Conservation (phyloP, 768 basidiomycete genomes). For the Ephemerocybe angulata region DNA sequence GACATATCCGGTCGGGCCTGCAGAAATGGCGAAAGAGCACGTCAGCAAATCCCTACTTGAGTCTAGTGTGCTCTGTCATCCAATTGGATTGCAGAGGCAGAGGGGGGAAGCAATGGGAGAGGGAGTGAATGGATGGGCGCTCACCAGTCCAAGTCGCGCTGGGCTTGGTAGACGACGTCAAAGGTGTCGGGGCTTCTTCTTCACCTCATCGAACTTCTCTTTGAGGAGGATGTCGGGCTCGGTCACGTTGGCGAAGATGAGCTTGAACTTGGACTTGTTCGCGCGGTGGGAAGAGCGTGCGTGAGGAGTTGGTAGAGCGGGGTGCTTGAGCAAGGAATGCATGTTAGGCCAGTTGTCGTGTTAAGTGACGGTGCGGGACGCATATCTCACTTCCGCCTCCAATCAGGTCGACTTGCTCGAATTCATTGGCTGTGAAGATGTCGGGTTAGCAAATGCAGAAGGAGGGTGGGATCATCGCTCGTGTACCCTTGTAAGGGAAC, state of each 20-base stretch:
- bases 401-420: constrained; percentile 83
- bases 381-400: constrained; percentile 94
- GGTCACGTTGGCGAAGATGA: too few relatives aligned
- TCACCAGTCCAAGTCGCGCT: constrained; percentile 53
- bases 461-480: not conserved
- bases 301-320: constrained; percentile 80
- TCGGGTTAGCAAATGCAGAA: too few relatives aligned
- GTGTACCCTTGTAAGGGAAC: constrained; percentile 76
- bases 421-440: constrained; percentile 71
- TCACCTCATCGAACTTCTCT: constrained; percentile 67
- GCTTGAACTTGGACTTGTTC: constrained; percentile 95
- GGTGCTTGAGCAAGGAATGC: constrained; percentile 53
- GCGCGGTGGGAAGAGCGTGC: constrained; percentile 62
- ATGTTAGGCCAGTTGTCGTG: constrained; percentile 4
- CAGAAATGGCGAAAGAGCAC: constrained; percentile 5
- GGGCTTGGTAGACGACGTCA: constrained; percentile 79
- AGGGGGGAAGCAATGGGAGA: too few relatives aligned
- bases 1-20: too few relatives aligned
- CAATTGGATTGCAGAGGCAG: too few relatives aligned
- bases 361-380: constrained; percentile 22
- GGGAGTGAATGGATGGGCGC: too few relatives aligned
- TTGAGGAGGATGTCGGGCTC: constrained; percentile 88
- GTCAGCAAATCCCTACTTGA: constrained; percentile 1
- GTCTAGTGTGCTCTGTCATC: too few relatives aligned
- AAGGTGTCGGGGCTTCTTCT: constrained; percentile 66